phyloP scores from a whole-genome alignment of 305 asterid species.

The Fraxinus xanthoxyloides region DNA sequence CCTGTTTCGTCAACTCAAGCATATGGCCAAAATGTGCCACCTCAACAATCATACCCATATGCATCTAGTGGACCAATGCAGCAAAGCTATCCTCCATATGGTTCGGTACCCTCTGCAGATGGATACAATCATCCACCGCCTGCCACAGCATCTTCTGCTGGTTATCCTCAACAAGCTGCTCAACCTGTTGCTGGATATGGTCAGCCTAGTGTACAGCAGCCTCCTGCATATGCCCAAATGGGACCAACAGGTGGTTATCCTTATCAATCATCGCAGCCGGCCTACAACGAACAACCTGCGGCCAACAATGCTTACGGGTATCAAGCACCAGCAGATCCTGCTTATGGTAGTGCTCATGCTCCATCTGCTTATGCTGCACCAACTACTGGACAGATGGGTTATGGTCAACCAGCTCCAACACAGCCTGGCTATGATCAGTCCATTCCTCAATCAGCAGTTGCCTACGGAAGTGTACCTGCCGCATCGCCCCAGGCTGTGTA shows the following conservation, averaged over 20 bases:
- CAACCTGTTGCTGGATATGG: conserved; percentile 71
- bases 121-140: conserved; percentile 58
- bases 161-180: conserved; percentile 62
- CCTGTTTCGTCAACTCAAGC: conserved; percentile 58
- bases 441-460: conserved; percentile 29
- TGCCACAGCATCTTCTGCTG: conserved; percentile 56
- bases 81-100: conserved; percentile 67
- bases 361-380: neutral
- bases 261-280: conserved; percentile 66
- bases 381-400: conserved; percentile 40
- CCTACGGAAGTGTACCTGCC: conserved; percentile 55
- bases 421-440: conserved; percentile 68
- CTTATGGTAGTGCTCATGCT: conserved; percentile 51
- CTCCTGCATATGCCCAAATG: conserved; percentile 53
- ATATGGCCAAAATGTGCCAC: conserved; percentile 54
- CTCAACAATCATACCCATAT: conserved; percentile 72
- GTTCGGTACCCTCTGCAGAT: conserved; percentile 53
- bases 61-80: conserved; percentile 60
- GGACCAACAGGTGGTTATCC: conserved; percentile 67
- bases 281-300: conserved; percentile 67
- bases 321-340: conserved; percentile 63
- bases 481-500: conserved; percentile 65
- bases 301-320: conserved; percentile 61
- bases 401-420: conserved; percentile 50
- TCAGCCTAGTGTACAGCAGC: conserved; percentile 62